Evolutionary conservation across 1,284 basidiomycete species (phyloP).

Genomic region (Apiotrichum sp.): DNA sequence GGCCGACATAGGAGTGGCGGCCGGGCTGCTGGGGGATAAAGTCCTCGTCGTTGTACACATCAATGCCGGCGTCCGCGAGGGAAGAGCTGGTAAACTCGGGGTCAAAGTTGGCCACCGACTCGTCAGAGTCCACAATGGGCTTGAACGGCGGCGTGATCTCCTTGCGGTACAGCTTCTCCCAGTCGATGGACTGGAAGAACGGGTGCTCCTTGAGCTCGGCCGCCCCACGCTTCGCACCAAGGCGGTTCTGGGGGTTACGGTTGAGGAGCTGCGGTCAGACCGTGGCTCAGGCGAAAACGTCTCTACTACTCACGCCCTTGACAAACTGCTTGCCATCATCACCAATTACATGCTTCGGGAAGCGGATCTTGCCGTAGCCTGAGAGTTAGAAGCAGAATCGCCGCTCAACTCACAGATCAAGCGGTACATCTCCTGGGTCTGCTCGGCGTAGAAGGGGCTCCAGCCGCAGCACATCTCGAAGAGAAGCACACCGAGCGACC

Average conservation of each 20-base stretch:
- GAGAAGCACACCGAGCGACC: slow-evolving; percentile 85
- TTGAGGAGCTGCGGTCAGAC: slow-evolving; percentile 68
- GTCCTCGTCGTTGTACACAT: slow-evolving; percentile 56
- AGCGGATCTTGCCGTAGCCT: slow-evolving; percentile 83
- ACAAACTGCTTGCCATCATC: slow-evolving; percentile 99
- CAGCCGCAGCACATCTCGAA: slow-evolving; percentile 99
- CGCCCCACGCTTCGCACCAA: slow-evolving; percentile 85
- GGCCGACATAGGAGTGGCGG: slow-evolving; percentile 44
- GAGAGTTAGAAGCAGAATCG: neutral
- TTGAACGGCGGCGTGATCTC: slow-evolving; percentile 97
- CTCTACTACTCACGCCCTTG: slow-evolving; percentile 56
- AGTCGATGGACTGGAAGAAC: slow-evolving; percentile 91
- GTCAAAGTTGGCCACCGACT: slow-evolving; percentile 96
- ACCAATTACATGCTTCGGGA: slow-evolving; percentile 86
- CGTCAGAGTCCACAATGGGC: slow-evolving; percentile 95
- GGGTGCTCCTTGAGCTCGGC: slow-evolving; percentile 93
- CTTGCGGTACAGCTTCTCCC: slow-evolving; percentile 76
- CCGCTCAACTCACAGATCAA: slow-evolving; percentile 61
- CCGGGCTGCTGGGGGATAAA: slow-evolving; percentile 18
- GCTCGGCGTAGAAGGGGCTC: slow-evolving; percentile 99
- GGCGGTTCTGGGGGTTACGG: slow-evolving; percentile 92
- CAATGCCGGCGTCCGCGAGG: slow-evolving; percentile 50
- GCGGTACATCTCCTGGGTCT: slow-evolving; percentile 99
- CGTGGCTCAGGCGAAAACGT: too few relatives aligned
- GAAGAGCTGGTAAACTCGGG: slow-evolving; percentile 77